Evolutionary conservation across 2,329 filamentous ascomycete species (phyloP), one percentile per base, ranked within the genome.

Genomic region (Phyllosticta citrichinensis): DNA sequence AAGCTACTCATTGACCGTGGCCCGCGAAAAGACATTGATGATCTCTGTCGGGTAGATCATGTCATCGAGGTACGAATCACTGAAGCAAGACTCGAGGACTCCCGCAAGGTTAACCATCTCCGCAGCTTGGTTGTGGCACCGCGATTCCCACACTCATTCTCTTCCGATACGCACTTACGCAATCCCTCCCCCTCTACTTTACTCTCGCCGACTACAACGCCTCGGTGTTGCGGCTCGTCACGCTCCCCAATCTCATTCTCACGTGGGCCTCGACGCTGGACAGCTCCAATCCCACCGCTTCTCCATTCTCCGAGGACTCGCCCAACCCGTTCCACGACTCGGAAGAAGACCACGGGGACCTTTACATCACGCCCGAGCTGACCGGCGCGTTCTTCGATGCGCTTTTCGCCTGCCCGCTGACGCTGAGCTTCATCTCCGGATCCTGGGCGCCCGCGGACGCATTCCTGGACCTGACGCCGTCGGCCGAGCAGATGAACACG

Each of bases 141-240:
- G 89, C 87, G 0, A 75, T 94, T 11, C 89, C 89, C 5, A 86
- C 83, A 2, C 73, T 91, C 3, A 82, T 88, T 9, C 76, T 92
- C 5, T 88, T 91, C 67, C 85, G 87, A 67, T 87, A 80, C 62
- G 73, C 79, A 14, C 66, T 86, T 1, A 66, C 65, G n/a, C 72
- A 77, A 11, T 80, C 78, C 65, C 72, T 75, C 54, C 73, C 70
- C 17, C 73, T 88, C 27, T 79, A 82, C 59, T 81, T 93, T 65
- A 82, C 85, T 19, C 75, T 93, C 24, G 86, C 88, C 57, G 89
- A 94, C 74, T 94, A 92, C 76, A 94, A 94, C 69, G 84, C 85
- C 47, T 83, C 85, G 3, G 89, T 94, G 12, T 78, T 94, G 58
- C 83, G 87, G 62, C 83, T 93, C 14, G 88, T 92, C 64, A 93